These are phyloP conservation scores for Xanthoconium stramineum DNA, from an alignment of 768 basidiomycete species.

Conservation along the genomic window DNA sequence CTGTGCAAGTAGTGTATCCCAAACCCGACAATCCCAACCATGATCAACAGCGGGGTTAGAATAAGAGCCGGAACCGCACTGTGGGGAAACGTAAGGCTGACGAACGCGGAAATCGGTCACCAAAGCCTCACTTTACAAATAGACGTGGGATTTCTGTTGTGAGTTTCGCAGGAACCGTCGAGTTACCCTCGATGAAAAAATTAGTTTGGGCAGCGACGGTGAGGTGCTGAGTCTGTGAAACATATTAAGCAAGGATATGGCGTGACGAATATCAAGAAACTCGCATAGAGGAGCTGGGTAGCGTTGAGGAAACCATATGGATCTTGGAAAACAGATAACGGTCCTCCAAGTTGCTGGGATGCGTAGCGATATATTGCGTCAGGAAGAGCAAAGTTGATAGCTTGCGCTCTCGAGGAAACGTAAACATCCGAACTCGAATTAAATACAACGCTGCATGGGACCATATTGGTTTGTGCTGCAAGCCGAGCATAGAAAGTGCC, in stretches of 20 bases:
- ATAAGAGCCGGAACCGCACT: constrained; percentile 53
- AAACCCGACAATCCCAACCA: constrained; percentile 47
- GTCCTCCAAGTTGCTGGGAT: constrained; percentile 37
- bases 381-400: constrained; percentile 51
- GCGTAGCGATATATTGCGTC: constrained; percentile 59
- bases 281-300: constrained; percentile 40
- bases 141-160: constrained; percentile 47
- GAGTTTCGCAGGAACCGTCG: constrained; percentile 37
- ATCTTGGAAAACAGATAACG: constrained; percentile 44
- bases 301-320: constrained; percentile 50
- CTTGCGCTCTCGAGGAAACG: constrained; percentile 47
- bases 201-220: constrained; percentile 52
- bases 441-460: constrained; percentile 39
- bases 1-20: constrained; percentile 47
- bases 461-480: neutral
- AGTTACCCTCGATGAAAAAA: constrained; percentile 51
- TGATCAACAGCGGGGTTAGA: constrained; percentile 47
- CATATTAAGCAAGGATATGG: neutral
- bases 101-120: neutral
- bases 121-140: constrained; percentile 50
- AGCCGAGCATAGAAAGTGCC: constrained; percentile 5
- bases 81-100: constrained; percentile 1
- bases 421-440: constrained; percentile 39
- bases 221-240: constrained; percentile 53
- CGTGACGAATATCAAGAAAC: neutral